Conservation (phyloP, 345 rosid species). For the Odontarrhena argentea region DNA sequence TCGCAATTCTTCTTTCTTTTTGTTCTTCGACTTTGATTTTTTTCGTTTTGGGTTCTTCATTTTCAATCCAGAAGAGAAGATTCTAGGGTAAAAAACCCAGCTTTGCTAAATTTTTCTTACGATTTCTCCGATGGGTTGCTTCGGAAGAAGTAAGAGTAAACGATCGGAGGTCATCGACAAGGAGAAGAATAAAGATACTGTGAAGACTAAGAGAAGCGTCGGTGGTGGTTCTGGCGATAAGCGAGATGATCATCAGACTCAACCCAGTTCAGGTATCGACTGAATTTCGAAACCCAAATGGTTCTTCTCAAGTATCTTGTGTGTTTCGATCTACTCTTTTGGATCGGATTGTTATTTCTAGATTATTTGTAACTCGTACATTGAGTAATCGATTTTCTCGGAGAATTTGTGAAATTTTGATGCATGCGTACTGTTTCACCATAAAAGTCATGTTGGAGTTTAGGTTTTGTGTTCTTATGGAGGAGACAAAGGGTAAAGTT, state of each 20-base stretch:
- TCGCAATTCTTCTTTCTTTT: constrained; percentile 37
- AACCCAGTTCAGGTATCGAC: constrained; percentile 47
- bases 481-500: constrained; percentile 23
- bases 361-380: constrained; percentile 23
- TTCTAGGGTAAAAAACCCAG: not conserved
- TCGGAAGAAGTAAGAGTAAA: constrained; percentile 49
- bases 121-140: constrained; percentile 63
- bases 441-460: constrained; percentile 17
- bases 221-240: constrained; percentile 30
- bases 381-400: not conserved
- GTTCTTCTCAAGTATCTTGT: not conserved
- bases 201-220: constrained; percentile 16
- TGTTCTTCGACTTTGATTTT: not conserved
- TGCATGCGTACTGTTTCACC: constrained; percentile 37
- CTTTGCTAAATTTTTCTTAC: not conserved
- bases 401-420: not conserved
- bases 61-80: constrained; percentile 1
- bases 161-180: constrained; percentile 41
- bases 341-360: not conserved
- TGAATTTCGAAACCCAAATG: not conserved
- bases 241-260: constrained; percentile 50
- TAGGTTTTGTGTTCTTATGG: constrained; percentile 31
- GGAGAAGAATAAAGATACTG: constrained; percentile 27
- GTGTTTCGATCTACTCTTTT: constrained; percentile 5
- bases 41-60: constrained; percentile 27